Evolutionary conservation across 257 asterid species (phyloP).

Genomic region (Solanum ossicruentum): DNA sequence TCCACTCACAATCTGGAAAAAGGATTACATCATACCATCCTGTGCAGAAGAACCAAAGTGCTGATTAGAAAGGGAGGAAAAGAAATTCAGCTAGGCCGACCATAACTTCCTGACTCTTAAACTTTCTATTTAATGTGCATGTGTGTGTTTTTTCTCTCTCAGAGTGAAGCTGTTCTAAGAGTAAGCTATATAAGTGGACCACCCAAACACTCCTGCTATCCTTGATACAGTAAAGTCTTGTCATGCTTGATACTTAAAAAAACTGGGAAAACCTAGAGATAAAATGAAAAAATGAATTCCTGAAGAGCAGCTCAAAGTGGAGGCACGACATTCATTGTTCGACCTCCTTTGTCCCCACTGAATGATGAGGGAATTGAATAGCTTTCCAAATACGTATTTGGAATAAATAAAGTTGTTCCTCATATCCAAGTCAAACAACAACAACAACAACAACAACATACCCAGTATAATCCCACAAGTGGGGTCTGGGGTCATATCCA

Average conservation of each 20-base stretch:
- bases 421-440: not conserved
- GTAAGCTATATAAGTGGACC: not conserved
- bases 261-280: not conserved
- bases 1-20: conserved; percentile 54
- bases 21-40: conserved; percentile 97
- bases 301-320: not conserved
- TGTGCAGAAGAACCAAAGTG: conserved; percentile 9
- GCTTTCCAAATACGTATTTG: not conserved
- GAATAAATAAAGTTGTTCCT: not conserved
- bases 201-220: not conserved
- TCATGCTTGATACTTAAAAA: not conserved
- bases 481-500: too few relatives aligned
- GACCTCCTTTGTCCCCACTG: not conserved
- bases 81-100: not conserved
- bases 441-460: too few relatives aligned
- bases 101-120: not conserved
- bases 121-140: not conserved
- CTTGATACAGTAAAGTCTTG: not conserved
- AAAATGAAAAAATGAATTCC: not conserved
- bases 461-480: too few relatives aligned
- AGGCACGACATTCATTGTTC: not conserved
- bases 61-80: not conserved
- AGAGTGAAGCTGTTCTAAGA: not conserved
- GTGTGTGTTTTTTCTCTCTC: not conserved
- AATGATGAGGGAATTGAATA: not conserved